Base-by-base conservation (phyloP, 2,329 filamentous ascomycete genomes). In the Aspergillus ochraceoroseus region DNA sequence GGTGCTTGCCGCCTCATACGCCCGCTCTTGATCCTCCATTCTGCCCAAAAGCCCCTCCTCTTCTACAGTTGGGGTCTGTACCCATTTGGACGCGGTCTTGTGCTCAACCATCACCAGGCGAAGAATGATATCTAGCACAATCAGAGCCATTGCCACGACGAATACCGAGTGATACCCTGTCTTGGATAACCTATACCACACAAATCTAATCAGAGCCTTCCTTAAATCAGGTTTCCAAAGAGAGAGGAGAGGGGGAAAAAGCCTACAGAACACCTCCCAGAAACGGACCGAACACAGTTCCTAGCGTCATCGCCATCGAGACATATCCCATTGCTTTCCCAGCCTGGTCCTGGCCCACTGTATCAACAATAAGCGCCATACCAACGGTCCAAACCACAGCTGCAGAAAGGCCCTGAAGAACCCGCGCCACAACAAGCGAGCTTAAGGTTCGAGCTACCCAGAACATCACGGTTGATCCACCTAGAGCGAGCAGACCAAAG, bases 321-420 rank as follows among this genome's bases (percentile, higher is more conserved):
- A 65, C 57, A 43, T 58, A 71, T 3, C 80, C 79, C 58, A 82
- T 75, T 0, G 76, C 76, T 47, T 75, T 76, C 2, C 79, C 79
- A 27, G 82, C 53, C 22, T 78, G 74, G 32, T 75, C 67, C 2
- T 65, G 67, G 0, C 72, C 72, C 3, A 82, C 77, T 1, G 75
- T 80, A 54, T 82, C 78, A 4, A 79, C 60, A 22, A 77, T 67
- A 36, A 82, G 65, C 0, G 78, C 75, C 12, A 80, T 60, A 2
- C 77, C 76, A 18, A 78, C 72, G 0, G 74, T 79, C 77, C 78
- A 81, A 1, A 82, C 76, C 5, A 78, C 70, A 0, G 73, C 75
- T 2, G 68, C 74, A 20, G 74, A 76, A 9, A 77, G 57, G 0
- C 78, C 78, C 52, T 82, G 79, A 3, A 80, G 56, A 0, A 74